These are phyloP conservation scores for Syzygium aromaticum DNA, from an alignment of 345 rosid genomes.

Conservation along the genomic window DNA sequence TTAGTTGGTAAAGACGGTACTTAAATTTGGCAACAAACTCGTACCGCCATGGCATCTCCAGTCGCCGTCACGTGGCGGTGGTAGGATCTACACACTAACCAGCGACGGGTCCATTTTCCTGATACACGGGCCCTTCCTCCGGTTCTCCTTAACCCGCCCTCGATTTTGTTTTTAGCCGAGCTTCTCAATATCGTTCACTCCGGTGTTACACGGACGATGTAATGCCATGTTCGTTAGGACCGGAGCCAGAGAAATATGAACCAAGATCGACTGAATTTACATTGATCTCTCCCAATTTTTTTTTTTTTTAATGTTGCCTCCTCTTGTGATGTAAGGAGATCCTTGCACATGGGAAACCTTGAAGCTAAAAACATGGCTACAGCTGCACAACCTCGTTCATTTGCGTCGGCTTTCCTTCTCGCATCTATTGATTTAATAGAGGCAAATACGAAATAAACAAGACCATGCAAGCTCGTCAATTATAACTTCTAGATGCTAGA, in stretches of 20 bases:
- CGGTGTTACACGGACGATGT: neutral
- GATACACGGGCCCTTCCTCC: neutral
- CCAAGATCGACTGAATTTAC: neutral
- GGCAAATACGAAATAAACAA: neutral
- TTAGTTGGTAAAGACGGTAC: neutral
- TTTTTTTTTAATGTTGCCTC: neutral
- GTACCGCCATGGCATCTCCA: neutral
- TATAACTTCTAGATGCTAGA: neutral
- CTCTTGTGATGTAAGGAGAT: neutral
- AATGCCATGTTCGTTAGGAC: fast-evolving
- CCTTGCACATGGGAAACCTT: neutral
- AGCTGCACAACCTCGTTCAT: neutral
- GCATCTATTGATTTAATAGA: neutral
- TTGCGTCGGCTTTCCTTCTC: neutral
- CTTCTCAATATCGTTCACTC: neutral
- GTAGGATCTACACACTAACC: neutral
- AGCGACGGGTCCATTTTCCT: neutral
- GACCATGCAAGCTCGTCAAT: neutral
- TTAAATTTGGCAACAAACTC: neutral
- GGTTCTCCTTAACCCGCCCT: neutral
- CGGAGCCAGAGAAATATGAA: fast-evolving
- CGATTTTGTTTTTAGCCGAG: neutral
- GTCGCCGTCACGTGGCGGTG: neutral
- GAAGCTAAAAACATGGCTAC: neutral
- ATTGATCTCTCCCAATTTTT: neutral